Conservation (phyloP, 352 stramenopile genomes). For the Phytophthora ohioensis region DNA sequence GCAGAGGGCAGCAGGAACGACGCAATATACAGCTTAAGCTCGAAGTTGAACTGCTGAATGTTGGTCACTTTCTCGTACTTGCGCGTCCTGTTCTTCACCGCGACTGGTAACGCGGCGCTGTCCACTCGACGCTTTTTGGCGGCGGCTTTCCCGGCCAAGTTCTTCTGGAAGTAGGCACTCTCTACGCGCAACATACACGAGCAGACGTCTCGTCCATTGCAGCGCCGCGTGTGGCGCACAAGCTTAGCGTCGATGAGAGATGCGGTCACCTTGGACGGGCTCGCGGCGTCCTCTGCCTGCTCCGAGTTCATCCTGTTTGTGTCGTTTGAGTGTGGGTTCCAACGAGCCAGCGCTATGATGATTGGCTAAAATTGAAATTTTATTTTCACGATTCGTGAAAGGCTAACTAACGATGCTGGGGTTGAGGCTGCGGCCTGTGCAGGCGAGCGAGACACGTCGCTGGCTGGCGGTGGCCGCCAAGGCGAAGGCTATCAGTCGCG, state of each 20-base stretch:
- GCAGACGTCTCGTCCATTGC: constrained; percentile 70
- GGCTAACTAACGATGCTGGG: constrained; percentile 12
- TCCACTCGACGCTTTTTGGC: constrained; percentile 50
- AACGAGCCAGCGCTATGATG: constrained; percentile 8
- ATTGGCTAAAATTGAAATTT: constrained; percentile 26
- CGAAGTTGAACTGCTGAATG: constrained; percentile 58
- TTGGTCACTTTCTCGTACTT: constrained; percentile 48
- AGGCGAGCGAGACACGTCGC: constrained; percentile 22
- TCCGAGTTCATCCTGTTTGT: constrained; percentile 26
- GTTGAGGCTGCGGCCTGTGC: constrained; percentile 1
- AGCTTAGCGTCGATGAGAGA: constrained; percentile 21
- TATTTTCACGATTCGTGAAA: neutral
- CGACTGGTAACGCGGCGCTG: neutral
- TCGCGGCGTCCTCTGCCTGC: neutral
- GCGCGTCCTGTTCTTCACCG: constrained; percentile 13
- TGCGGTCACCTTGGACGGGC: neutral
- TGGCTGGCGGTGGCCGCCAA: constrained; percentile 41
- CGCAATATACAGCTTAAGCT: constrained; percentile 57
- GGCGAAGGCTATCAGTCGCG: constrained; percentile 51
- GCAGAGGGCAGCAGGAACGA: constrained; percentile 52
- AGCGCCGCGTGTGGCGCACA: constrained; percentile 67
- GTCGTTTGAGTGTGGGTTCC: constrained; percentile 6
- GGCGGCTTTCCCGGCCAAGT: constrained; percentile 50
- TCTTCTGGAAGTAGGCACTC: constrained; percentile 75
- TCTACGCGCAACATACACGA: constrained; percentile 74